These are phyloP conservation scores for Syncephalastrum contaminatum DNA, from an alignment of 371 early-diverging fungal genomes.

Conservation along the genomic window DNA sequence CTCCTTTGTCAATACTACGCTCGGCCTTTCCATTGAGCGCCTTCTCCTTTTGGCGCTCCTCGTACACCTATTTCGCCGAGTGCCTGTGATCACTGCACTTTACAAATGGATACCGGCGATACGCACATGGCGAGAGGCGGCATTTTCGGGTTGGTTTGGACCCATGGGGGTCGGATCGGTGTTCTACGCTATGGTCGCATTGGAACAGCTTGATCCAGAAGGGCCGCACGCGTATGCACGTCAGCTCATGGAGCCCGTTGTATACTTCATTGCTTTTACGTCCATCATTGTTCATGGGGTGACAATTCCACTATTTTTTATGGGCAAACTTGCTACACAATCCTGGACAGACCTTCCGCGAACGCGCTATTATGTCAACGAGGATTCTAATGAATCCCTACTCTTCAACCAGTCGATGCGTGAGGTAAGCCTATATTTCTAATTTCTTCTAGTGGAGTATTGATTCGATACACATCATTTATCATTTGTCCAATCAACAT, in stretches of 20 bases:
- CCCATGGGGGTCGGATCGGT: slow-evolving; percentile 89
- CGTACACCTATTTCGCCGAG: slow-evolving; percentile 77
- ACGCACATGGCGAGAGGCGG: slow-evolving; percentile 66
- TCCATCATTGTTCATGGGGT: slow-evolving; percentile 78
- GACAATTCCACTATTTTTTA: slow-evolving; percentile 58
- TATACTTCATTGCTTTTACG: slow-evolving; percentile 67
- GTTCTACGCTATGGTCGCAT: slow-evolving; percentile 65
- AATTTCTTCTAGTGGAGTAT: too few species aligned
- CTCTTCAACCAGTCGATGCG: too few species aligned
- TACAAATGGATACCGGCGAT: slow-evolving; percentile 71
- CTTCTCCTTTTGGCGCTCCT: slow-evolving; percentile 58
- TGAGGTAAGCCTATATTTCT: too few species aligned
- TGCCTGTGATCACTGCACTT: slow-evolving; percentile 69
- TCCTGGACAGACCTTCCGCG: too few species aligned
- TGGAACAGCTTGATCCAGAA: slow-evolving; percentile 22
- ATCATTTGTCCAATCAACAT: too few species aligned
- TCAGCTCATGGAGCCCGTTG: slow-evolving; percentile 56
- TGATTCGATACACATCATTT: too few species aligned
- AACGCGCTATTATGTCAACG: too few species aligned
- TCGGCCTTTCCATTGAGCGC: slow-evolving; percentile 52
- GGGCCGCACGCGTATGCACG: slow-evolving; percentile 20
- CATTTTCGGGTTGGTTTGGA: slow-evolving; percentile 95
- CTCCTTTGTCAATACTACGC: slow-evolving; percentile 41
- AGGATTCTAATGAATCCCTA: too few species aligned
- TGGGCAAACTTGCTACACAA: too few species aligned